Percentiles rank a stretch among this genome's conserved stretches.
Conservation (phyloP, 179 eudicot species). For the Spinacia oleracea region DNA sequence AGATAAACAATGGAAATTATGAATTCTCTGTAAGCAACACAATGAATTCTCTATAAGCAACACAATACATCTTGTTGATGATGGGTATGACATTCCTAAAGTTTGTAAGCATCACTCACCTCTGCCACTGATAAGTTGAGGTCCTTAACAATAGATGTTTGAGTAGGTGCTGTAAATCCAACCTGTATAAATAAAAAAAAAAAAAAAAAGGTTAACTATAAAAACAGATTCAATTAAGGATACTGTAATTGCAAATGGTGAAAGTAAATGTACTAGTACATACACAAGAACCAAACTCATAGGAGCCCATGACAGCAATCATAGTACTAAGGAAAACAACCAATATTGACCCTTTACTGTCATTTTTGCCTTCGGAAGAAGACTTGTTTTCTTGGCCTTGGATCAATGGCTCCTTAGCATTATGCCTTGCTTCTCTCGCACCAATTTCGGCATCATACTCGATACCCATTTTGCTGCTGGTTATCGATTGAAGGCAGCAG, state of each 20-base stretch:
- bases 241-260: not conserved
- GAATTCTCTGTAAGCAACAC: no score
- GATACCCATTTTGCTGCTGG: slow-evolving; percentile 5
- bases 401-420: slow-evolving; percentile 15
- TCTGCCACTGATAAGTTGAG: slow-evolving; percentile 30
- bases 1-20: no score
- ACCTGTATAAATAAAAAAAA: slow-evolving; percentile 7
- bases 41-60: no score
- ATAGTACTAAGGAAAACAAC: slow-evolving; percentile 10
- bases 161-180: slow-evolving; percentile 32
- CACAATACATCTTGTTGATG: no score
- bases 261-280: not conserved
- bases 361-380: not conserved
- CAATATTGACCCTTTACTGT: slow-evolving; percentile 2
- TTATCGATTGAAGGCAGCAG: not conserved
- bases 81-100: not conserved
- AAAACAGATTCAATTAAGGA: not conserved
- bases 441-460: slow-evolving; percentile 13
- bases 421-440: not conserved
- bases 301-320: slow-evolving; percentile 23
- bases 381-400: not conserved
- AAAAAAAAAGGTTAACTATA: no score
- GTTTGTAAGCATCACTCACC: slow-evolving; percentile 14
- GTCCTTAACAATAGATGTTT: slow-evolving; percentile 23
- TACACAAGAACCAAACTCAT: slow-evolving; percentile 29